Percentiles rank a stretch among this genome's conserved stretches.
phyloP scores from a whole-genome alignment of 2,329 filamentous ascomycete genomes.

The Fonsecaea nubica region DNA sequence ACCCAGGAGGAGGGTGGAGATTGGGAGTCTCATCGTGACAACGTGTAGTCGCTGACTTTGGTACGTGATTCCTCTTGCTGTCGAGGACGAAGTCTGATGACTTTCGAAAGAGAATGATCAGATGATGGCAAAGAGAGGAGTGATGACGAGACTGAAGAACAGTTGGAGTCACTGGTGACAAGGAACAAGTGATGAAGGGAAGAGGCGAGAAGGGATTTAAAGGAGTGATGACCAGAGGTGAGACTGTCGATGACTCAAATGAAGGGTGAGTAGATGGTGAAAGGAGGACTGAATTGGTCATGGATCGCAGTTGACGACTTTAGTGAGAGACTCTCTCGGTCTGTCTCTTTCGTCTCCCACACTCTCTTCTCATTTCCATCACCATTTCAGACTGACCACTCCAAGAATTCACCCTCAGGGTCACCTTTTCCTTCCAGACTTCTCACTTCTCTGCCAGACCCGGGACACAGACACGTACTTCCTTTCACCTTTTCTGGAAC shows the following conservation, averaged over 20 bases:
- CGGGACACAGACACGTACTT: neutral
- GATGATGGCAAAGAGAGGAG: slow-evolving; percentile 3
- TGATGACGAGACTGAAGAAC: neutral
- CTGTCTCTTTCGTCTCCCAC: neutral
- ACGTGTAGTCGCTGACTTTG: neutral
- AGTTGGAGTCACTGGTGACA: neutral
- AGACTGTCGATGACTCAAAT: slow-evolving; percentile 7
- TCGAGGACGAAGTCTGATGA: neutral
- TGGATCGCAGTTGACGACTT: slow-evolving; percentile 6
- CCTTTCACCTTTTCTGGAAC: slow-evolving; percentile 17
- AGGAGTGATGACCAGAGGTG: slow-evolving; percentile 17
- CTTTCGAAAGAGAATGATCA: slow-evolving; percentile 1
- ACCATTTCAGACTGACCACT: neutral
- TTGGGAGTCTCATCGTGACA: slow-evolving; percentile 25
- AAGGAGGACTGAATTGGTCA: neutral
- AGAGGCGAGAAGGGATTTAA: slow-evolving; percentile 7
- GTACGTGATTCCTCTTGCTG: slow-evolving; percentile 6
- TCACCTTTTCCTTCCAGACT: neutral
- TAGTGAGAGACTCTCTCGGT: neutral
- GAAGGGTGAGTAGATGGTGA: slow-evolving; percentile 6
- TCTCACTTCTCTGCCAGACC: neutral
- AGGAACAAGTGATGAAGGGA: slow-evolving; percentile 5
- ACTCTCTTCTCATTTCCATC: neutral
- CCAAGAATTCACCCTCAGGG: neutral
- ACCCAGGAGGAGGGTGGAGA: slow-evolving; percentile 21